These are phyloP conservation scores for Hysterium pulicare DNA, from an alignment of 2,329 filamentous ascomycete species.

Conservation along the genomic window DNA sequence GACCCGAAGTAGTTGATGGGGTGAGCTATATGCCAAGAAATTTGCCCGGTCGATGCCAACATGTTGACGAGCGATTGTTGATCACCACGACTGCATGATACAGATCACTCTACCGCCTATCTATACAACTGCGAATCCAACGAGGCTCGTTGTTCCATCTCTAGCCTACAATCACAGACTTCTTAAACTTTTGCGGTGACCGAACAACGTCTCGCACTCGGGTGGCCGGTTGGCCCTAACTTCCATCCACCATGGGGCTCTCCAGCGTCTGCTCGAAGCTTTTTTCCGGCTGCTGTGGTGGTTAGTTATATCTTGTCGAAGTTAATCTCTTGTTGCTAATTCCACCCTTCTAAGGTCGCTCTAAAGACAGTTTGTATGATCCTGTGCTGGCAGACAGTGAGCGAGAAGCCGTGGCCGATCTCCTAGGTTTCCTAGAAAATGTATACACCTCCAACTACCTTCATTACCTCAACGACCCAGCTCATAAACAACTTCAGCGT, in stretches of 20 bases:
- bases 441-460: conserved; percentile 50
- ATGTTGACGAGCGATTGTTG: too few relatives aligned
- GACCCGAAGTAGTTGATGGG: too few relatives aligned
- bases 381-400: conserved; percentile 87
- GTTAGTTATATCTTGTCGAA: conserved; percentile 19
- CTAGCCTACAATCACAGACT: too few relatives aligned
- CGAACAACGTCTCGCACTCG: too few relatives aligned
- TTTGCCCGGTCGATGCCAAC: too few relatives aligned
- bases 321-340: conserved; percentile 18
- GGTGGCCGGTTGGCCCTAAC: conserved; percentile 23
- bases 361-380: conserved; percentile 47
- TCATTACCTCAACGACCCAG: conserved; percentile 19
- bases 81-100: too few relatives aligned
- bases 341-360: conserved; percentile 34
- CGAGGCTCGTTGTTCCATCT: not conserved
- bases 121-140: conserved; percentile 6
- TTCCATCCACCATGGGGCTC: conserved; percentile 34
- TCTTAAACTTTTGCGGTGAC: too few relatives aligned
- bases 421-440: conserved; percentile 94
- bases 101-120: conserved; percentile 11
- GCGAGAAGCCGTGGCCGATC: conserved; percentile 91
- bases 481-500: conserved; percentile 58
- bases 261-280: conserved; percentile 34
- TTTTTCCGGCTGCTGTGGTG: conserved; percentile 37
- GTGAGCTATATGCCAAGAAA: too few relatives aligned